phyloP scores from a whole-genome alignment of 176 grass and related monocot species.

The Melocanna baccifera region DNA sequence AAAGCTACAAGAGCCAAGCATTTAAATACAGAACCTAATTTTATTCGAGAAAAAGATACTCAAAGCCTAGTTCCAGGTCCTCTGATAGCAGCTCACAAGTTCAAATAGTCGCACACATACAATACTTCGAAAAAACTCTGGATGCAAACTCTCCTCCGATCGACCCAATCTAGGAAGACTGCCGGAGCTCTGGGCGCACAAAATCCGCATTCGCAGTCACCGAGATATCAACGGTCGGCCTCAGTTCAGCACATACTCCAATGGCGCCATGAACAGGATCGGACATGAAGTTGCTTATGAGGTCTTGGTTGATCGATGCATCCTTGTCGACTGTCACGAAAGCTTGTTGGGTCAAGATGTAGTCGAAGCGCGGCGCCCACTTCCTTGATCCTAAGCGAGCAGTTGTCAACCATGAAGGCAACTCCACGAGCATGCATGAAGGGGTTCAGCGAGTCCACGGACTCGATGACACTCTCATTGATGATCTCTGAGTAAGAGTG shows the following conservation, averaged over 20 bases:
- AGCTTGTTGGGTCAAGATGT: conserved; percentile 81
- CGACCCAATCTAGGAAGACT: neutral
- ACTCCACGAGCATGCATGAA: conserved; percentile 83
- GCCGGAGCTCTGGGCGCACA: conserved; percentile 63
- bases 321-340: conserved; percentile 58
- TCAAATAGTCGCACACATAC: conserved; percentile 10
- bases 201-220: conserved; percentile 69
- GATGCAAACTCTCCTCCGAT: neutral
- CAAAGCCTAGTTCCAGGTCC: neutral
- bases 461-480: conserved; percentile 80
- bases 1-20: neutral
- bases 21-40: neutral
- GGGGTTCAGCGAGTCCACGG: conserved; percentile 75
- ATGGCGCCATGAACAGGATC: conserved; percentile 66
- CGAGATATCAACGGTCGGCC: conserved; percentile 75
- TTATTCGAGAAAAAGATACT: conserved; percentile 25
- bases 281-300: conserved; percentile 81
- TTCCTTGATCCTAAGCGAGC: conserved; percentile 70
- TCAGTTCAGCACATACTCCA: conserved; percentile 55
- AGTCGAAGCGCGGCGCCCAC: conserved; percentile 70
- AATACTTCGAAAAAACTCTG: neutral
- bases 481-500: conserved; percentile 82
- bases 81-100: conserved; percentile 6
- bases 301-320: conserved; percentile 65
- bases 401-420: conserved; percentile 76